phyloP scores from a whole-genome alignment of 2,329 filamentous ascomycete genomes.

The Aspergillus ruber region DNA sequence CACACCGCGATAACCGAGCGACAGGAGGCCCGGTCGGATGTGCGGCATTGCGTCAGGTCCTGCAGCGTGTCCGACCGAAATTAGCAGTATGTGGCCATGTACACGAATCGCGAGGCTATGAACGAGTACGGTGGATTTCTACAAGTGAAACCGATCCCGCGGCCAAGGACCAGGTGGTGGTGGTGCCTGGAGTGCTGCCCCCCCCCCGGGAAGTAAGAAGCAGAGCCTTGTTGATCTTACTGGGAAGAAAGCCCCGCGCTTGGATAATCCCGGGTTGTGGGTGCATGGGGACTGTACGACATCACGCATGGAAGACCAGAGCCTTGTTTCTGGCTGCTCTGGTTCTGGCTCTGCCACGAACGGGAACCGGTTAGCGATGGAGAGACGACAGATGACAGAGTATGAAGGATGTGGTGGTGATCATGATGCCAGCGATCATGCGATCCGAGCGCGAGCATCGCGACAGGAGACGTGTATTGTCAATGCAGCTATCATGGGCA shows the following conservation, averaged over 20 bases:
- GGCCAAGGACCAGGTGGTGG: background rate
- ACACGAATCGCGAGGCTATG: constrained; percentile 50
- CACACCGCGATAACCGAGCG: constrained; percentile 40
- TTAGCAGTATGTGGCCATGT: constrained; percentile 55
- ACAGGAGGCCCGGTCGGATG: constrained; percentile 41
- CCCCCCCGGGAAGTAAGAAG: constrained; percentile 47
- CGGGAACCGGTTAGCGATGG: too few species aligned
- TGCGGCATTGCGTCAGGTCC: constrained; percentile 36
- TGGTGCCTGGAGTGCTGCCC: constrained; percentile 24
- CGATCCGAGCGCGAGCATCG: constrained; percentile 13
- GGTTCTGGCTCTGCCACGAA: too few species aligned
- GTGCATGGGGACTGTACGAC: too few species aligned
- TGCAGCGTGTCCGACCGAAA: constrained; percentile 44
- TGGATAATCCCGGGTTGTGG: constrained; percentile 18
- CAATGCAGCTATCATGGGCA: constrained; percentile 70
- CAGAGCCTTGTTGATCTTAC: constrained; percentile 50
- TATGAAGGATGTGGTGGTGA: background rate
- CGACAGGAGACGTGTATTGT: constrained; percentile 68
- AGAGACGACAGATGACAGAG: background rate
- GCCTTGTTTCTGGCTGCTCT: too few species aligned
- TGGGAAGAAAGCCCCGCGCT: constrained; percentile 30
- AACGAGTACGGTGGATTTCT: constrained; percentile 44
- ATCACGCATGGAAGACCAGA: too few species aligned
- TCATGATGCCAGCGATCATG: constrained; percentile 1
- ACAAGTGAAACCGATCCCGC: too few species aligned